Evolutionary conservation across 129 eudicot genomes (phyloP).

Genomic region (Escallonia rubra): DNA sequence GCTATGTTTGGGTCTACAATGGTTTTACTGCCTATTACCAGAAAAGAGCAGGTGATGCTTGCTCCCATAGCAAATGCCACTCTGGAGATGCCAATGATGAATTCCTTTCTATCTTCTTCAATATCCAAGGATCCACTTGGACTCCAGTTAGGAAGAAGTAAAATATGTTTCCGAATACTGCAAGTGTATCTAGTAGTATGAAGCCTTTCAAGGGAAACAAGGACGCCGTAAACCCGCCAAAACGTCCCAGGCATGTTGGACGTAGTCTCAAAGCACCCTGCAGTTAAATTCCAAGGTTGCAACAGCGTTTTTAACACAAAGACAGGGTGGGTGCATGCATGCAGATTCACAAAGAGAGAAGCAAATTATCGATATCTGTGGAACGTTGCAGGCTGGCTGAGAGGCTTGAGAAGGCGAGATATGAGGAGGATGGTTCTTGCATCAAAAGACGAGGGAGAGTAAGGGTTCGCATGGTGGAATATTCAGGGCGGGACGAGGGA

Average conservation of each 20-base stretch:
- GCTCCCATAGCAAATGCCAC: background rate
- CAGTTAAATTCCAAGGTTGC: background rate
- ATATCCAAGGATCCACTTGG: slow-evolving; percentile 18
- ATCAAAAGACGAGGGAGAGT: background rate
- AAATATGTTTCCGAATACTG: slow-evolving; percentile 5
- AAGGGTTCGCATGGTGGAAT: background rate
- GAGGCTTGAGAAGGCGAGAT: slow-evolving; percentile 1
- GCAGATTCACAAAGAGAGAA: too few species aligned
- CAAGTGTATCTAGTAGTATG: background rate
- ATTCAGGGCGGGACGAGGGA: too few species aligned
- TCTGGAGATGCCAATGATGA: background rate
- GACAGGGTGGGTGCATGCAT: too few species aligned
- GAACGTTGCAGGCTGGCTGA: background rate
- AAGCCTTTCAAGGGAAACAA: background rate
- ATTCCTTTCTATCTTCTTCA: slow-evolving; percentile 8
- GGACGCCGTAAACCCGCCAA: background rate
- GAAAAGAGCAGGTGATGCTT: background rate
- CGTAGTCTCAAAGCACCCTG: slow-evolving; percentile 3
- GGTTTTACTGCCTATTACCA: background rate
- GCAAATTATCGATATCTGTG: background rate
- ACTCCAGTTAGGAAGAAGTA: slow-evolving; percentile 21
- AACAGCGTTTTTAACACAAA: too few species aligned
- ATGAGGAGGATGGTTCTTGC: background rate
- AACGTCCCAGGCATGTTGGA: background rate
- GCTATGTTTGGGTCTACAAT: background rate